Evolutionary conservation across 352 stramenopile genomes (phyloP).

Genomic region (Pythium rishiriense): DNA sequence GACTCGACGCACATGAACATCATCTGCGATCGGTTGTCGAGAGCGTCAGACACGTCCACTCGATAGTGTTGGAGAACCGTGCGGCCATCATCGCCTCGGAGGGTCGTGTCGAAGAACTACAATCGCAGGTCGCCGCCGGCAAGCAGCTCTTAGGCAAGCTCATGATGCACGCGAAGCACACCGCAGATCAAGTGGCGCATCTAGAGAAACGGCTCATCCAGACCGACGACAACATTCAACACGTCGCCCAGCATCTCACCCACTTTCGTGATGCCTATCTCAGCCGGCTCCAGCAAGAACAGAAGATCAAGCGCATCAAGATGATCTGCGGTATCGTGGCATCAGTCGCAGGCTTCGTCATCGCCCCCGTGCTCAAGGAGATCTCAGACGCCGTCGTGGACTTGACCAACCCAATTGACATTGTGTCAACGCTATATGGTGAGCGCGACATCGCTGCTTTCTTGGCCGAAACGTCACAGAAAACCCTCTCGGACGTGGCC

Average conservation of each 20-base stretch:
- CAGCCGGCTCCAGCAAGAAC: conserved; percentile 1
- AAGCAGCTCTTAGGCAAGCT: too few species aligned
- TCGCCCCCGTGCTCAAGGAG: conserved; percentile 27
- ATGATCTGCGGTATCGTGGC: conserved; percentile 23
- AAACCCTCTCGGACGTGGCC: not conserved
- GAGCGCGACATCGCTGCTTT: conserved; percentile 15
- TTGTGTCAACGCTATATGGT: conserved; percentile 10
- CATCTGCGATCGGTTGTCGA: not conserved
- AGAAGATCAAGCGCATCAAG: conserved; percentile 21
- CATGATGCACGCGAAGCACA: not conserved
- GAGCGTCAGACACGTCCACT: not conserved
- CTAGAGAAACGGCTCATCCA: not conserved
- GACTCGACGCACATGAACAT: conserved; percentile 8
- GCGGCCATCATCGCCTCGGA: not conserved
- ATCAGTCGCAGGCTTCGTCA: conserved; percentile 22
- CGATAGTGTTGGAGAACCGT: conserved; percentile 12
- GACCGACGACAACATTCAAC: not conserved
- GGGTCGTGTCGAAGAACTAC: not conserved
- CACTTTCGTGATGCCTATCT: not conserved
- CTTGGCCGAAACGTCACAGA: not conserved
- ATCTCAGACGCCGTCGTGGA: conserved; percentile 24
- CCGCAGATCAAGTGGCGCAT: not conserved
- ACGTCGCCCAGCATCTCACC: not conserved
- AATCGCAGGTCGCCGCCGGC: not conserved
- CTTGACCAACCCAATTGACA: conserved; percentile 23